Conservation (phyloP, 1,284 basidiomycete genomes). For the Ganoderma multipileum region DNA sequence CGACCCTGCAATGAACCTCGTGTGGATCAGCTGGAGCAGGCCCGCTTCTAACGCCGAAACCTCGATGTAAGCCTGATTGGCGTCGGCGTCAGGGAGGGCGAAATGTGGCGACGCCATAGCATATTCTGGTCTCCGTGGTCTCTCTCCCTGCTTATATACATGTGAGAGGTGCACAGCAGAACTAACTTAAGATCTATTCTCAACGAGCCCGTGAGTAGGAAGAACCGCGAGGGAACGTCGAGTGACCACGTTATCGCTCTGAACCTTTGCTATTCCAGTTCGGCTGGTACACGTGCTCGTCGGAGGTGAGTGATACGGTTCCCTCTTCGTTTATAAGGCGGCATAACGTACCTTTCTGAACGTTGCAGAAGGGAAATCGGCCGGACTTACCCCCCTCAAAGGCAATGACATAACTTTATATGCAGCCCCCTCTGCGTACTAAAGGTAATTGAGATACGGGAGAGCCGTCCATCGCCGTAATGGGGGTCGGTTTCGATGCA, state of each 20-base stretch:
- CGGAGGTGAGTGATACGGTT: background rate
- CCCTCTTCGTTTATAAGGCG: background rate
- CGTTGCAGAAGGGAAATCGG: background rate
- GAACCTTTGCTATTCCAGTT: background rate
- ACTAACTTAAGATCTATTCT: background rate
- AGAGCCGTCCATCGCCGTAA: no score
- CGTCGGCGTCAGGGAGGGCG: slow-evolving; percentile 42
- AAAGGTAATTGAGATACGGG: no score
- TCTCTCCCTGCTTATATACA: background rate
- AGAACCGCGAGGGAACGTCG: background rate
- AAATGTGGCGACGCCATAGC: background rate
- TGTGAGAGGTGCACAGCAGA: background rate
- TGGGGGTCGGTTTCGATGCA: no score
- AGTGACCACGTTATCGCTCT: background rate
- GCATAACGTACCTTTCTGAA: background rate
- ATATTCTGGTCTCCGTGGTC: background rate
- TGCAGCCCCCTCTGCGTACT: no score
- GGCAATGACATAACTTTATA: no score
- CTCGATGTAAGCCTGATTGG: slow-evolving; percentile 50
- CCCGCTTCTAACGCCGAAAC: slow-evolving; percentile 61
- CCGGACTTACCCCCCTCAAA: no score
- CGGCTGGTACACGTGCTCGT: background rate
- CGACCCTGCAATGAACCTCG: slow-evolving; percentile 46
- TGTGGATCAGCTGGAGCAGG: slow-evolving; percentile 43
- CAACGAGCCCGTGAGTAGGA: background rate